A percentile compares a stretch with the other conserved stretches of the same genome.
Evolutionary conservation across 345 rosid genomes (phyloP).

Genomic region (Ailanthus altissimus): DNA sequence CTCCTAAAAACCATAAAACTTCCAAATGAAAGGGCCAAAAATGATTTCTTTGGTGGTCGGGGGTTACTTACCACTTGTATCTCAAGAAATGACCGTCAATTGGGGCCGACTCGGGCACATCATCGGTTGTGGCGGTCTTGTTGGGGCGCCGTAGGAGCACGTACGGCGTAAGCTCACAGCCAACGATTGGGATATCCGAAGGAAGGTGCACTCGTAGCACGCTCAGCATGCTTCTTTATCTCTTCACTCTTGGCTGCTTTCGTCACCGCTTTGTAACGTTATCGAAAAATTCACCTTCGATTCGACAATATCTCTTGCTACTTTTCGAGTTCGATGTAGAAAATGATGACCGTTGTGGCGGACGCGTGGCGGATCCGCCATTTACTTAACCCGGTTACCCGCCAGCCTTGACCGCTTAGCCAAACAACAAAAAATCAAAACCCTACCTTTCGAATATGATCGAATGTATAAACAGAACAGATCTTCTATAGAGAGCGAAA

Average conservation of each 20-base stretch:
- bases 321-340: background rate
- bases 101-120: conserved; percentile 82
- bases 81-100: conserved; percentile 82
- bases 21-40: background rate
- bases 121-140: conserved; percentile 57
- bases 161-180: conserved; percentile 94
- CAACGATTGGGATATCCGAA: conserved; percentile 96
- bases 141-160: conserved; percentile 80
- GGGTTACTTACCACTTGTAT: conserved; percentile 75
- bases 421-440: conserved; percentile 25
- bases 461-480: background rate
- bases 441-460: conserved; percentile 26
- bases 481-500: too few relatives aligned
- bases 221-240: conserved; percentile 75
- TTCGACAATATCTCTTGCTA: conserved; percentile 18
- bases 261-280: conserved; percentile 37
- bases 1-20: conserved; percentile 59
- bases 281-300: conserved; percentile 18
- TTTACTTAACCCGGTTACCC: conserved; percentile 43
- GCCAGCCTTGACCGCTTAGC: conserved; percentile 38
- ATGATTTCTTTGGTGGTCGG: background rate
- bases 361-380: conserved; percentile 73
- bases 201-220: conserved; percentile 93
- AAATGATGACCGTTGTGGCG: conserved; percentile 31
- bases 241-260: conserved; percentile 38